Percentiles rank a stretch among this genome's conserved stretches.
These are phyloP conservation scores for Cladophialophora yegresii DNA, from an alignment of 2,329 filamentous ascomycete genomes.

Conservation along the genomic window DNA sequence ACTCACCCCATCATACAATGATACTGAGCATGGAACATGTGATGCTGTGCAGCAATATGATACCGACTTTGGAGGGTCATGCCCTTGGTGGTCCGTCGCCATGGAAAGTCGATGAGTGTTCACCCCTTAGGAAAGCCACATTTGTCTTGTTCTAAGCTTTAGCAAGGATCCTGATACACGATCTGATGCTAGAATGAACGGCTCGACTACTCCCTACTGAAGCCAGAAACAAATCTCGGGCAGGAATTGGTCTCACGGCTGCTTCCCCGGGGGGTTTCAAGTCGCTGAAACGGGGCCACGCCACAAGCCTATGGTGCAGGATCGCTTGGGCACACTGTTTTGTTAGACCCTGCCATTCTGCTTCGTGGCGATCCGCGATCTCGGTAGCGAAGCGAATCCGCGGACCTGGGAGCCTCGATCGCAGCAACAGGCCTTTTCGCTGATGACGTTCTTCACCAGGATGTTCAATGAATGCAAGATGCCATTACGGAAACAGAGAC, in stretches of 20 bases:
- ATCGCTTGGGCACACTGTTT: background rate
- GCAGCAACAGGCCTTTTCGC: background rate
- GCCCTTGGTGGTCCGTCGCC: background rate
- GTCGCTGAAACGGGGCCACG: background rate
- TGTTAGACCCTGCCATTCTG: background rate
- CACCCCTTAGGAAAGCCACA: background rate
- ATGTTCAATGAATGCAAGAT: background rate
- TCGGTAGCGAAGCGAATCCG: slow-evolving; percentile 7
- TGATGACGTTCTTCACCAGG: background rate
- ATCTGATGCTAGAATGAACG: background rate
- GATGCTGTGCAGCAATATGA: background rate
- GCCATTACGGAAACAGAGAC: background rate
- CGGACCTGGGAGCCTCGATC: background rate
- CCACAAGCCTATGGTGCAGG: background rate
- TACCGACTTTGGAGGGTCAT: background rate
- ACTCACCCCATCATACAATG: background rate
- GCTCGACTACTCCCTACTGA: background rate
- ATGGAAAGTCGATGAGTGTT: background rate
- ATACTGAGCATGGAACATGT: background rate
- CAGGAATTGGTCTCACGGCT: background rate
- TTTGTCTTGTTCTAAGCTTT: background rate
- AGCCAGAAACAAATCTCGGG: background rate
- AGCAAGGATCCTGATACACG: background rate
- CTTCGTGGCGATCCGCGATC: slow-evolving; percentile 9
- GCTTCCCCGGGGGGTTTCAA: background rate